Evolutionary conservation across 2,329 filamentous ascomycete species (phyloP), one percentile per base, ranked within the genome.

Genomic region (Calonectria naviculata): DNA sequence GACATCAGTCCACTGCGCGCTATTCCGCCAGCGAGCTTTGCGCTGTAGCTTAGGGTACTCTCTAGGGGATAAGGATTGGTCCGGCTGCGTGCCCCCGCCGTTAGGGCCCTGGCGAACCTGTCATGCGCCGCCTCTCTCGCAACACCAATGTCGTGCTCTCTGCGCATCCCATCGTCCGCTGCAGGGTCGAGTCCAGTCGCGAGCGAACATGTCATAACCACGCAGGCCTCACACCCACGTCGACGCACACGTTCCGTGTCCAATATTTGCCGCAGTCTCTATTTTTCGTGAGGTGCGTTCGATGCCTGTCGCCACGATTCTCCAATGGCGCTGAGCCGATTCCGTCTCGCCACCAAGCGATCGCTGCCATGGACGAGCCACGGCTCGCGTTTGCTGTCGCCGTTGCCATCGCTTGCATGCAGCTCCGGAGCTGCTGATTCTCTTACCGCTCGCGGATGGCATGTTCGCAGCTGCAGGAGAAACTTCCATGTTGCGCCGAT

Each of bases 401-500:
- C 36, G 62, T 34, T 36, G 47, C 8, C 7, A 47, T 63, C 71
- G 60, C 71, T 61, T 49, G 66, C 71, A 68, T 72, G 74, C 38
- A 47, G 70, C 36, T 66, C 62, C 42, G 60, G 62, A 69, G 58
- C 24, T 49, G 62, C 38, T 44, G 56, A 61, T 28, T 10, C 6
- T 61, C 56, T 17, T 44, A 10, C 58, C 52, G 62, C 52, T 67
- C 49, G 42, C 36, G 17, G 44, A 65, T 71, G 70, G 61, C 67
- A 71, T 61, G 61, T 63, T 54, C 65, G 68, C 44, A 68, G 72
- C 56, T 52, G 65, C 67, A 72, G 29, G 58, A 79, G 80, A 62
- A 62, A 67, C 54, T 65, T 83, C 28, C 82, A 84, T 69, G 61
- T 82, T 26, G 72, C 76, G 64, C 78, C 85, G 19, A 73, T 89